Evolutionary conservation across 352 stramenopile genomes (phyloP).

Genomic region (Aphanomyces cochlioides): DNA sequence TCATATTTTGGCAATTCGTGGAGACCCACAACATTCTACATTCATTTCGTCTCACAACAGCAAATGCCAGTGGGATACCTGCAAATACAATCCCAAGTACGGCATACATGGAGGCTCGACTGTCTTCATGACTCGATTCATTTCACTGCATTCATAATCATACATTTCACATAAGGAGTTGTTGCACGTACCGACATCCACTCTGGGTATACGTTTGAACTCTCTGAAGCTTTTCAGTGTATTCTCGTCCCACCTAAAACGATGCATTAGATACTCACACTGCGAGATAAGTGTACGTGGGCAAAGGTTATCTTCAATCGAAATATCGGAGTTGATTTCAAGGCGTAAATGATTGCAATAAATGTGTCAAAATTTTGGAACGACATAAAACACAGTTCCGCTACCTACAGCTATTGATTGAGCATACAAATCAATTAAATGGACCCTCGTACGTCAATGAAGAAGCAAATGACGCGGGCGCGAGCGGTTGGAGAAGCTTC

Average conservation of each 20-base stretch:
- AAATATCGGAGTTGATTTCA: slow-evolving; percentile 85
- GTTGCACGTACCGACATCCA: slow-evolving; percentile 3
- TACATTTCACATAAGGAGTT: neutral
- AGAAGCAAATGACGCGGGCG: slow-evolving; percentile 72
- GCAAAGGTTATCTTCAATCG: slow-evolving; percentile 69
- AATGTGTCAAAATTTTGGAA: slow-evolving; percentile 83
- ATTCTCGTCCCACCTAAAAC: neutral
- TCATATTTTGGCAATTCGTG: slow-evolving; percentile 76
- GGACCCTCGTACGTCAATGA: slow-evolving; percentile 49
- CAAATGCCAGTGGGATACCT: slow-evolving; percentile 39
- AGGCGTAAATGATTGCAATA: slow-evolving; percentile 75
- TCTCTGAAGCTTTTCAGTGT: slow-evolving; percentile 13
- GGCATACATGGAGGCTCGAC: slow-evolving; percentile 73
- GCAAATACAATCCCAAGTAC: slow-evolving; percentile 82
- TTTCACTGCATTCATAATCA: slow-evolving; percentile 69
- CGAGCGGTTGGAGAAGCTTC: slow-evolving; percentile 63
- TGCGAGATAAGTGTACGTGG: slow-evolving; percentile 42
- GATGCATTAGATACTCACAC: neutral
- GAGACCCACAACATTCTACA: slow-evolving; percentile 67
- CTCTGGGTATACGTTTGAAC: slow-evolving; percentile 43
- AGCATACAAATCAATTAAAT: neutral
- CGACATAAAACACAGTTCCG: slow-evolving; percentile 54
- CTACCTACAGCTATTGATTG: slow-evolving; percentile 40
- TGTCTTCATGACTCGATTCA: slow-evolving; percentile 81
- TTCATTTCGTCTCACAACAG: neutral